Conservation (phyloP, 2,329 filamentous ascomycete species). For the Neofusicoccum ribis region DNA sequence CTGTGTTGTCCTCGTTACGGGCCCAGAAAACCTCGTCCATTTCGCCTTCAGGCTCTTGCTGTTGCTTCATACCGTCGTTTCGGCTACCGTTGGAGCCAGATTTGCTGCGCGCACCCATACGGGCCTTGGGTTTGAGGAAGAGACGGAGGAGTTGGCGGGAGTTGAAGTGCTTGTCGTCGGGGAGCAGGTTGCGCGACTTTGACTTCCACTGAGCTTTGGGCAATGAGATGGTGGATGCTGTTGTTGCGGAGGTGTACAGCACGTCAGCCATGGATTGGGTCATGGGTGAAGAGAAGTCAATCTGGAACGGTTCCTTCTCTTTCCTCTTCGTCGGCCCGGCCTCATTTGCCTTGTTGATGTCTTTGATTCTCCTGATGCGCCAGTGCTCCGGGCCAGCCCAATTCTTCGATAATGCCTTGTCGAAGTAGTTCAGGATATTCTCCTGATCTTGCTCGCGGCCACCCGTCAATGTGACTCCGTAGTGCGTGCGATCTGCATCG, state of each 20-base stretch:
- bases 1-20: slow-evolving; percentile 23
- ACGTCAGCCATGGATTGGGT: slow-evolving; percentile 69
- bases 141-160: slow-evolving; percentile 85
- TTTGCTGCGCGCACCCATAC: slow-evolving; percentile 66
- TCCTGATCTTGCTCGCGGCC: slow-evolving; percentile 73
- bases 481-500: slow-evolving; percentile 69
- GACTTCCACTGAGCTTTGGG: slow-evolving; percentile 96
- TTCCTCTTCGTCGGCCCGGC: slow-evolving; percentile 67
- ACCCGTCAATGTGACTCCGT: slow-evolving; percentile 76
- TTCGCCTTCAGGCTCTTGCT: slow-evolving; percentile 65
- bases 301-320: slow-evolving; percentile 95
- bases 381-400: slow-evolving; percentile 99
- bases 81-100: slow-evolving; percentile 25
- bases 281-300: slow-evolving; percentile 81
- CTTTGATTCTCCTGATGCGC: slow-evolving; percentile 92
- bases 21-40: slow-evolving; percentile 98
- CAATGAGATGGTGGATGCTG: slow-evolving; percentile 77
- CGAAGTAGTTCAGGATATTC: slow-evolving; percentile 96
- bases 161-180: slow-evolving; percentile 98
- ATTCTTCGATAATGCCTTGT: slow-evolving; percentile 93
- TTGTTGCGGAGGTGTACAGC: slow-evolving; percentile 78
- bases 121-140: slow-evolving; percentile 92
- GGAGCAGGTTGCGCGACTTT: slow-evolving; percentile 86
- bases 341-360: slow-evolving; percentile 61
- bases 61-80: slow-evolving; percentile 25